These are phyloP conservation scores for Fusarium burgessii DNA, from an alignment of 2,329 filamentous ascomycete species.

Conservation along the genomic window DNA sequence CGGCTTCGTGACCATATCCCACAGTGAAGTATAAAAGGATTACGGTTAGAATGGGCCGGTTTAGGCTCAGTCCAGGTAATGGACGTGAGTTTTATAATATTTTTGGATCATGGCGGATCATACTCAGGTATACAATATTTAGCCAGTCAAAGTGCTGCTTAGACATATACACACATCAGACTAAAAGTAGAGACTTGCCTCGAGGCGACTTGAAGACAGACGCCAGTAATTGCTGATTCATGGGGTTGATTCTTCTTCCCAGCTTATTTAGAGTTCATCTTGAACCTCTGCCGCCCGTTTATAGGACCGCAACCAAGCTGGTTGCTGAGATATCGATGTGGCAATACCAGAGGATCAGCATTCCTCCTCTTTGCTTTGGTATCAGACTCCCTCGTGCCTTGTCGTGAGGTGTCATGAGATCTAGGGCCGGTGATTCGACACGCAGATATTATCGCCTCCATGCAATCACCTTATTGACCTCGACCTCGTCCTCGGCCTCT, in stretches of 20 bases:
- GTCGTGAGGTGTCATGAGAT: conserved; percentile 2
- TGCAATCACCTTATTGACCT: conserved; percentile 46
- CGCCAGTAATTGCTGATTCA: neutral
- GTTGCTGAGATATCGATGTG: conserved; percentile 1
- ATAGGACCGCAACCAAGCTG: conserved; percentile 16
- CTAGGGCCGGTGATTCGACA: neutral
- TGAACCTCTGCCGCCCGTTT: conserved; percentile 12
- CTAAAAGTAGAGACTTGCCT: neutral
- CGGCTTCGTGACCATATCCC: neutral
- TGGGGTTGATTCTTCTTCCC: neutral
- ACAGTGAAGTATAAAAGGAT: neutral
- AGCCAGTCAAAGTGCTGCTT: neutral
- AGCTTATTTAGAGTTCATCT: conserved; percentile 1
- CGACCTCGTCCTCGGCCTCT: conserved; percentile 54
- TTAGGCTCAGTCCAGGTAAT: neutral
- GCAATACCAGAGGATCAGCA: conserved; percentile 9
- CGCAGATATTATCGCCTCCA: conserved; percentile 13
- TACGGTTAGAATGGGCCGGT: neutral
- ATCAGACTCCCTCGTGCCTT: conserved; percentile 2
- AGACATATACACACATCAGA: neutral
- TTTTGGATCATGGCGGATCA: neutral
- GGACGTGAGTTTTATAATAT: neutral
- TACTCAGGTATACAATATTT: neutral
- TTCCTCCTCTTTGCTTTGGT: conserved; percentile 16
- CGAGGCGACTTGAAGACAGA: neutral